Conservation (phyloP, 1,284 basidiomycete genomes). For the Moesziomyces globuligerus region DNA sequence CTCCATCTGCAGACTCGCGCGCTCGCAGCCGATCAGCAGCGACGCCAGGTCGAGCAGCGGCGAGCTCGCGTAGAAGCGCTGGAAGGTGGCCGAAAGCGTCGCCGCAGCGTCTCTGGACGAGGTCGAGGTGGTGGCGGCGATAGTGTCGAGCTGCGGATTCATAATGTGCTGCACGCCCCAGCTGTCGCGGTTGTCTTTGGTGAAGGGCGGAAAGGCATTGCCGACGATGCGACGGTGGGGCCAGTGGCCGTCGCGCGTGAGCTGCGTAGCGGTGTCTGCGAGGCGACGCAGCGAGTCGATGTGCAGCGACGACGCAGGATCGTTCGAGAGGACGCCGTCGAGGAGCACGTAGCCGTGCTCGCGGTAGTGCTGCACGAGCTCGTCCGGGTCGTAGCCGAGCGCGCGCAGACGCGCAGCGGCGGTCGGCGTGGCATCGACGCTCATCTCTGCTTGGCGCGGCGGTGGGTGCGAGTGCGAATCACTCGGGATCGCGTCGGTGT, state of each 20-base stretch:
- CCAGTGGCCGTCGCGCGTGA: constrained; percentile 77
- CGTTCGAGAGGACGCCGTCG: constrained; percentile 72
- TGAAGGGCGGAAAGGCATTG: constrained; percentile 82
- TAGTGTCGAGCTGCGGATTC: constrained; percentile 71
- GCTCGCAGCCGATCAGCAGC: constrained; percentile 26
- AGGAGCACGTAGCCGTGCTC: constrained; percentile 79
- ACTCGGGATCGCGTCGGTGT: too few relatives aligned
- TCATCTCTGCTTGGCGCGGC: not conserved
- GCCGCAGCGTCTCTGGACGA: too few relatives aligned
- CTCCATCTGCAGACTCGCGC: constrained; percentile 70
- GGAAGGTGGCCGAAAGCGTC: constrained; percentile 23
- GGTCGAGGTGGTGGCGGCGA: constrained; percentile 48
- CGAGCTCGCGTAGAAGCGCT: constrained; percentile 40
- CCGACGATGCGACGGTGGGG: constrained; percentile 77
- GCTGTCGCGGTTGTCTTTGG: constrained; percentile 73
- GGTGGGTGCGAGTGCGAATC: too few relatives aligned
- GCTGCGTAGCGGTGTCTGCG: constrained; percentile 69
- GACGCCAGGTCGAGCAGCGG: constrained; percentile 51
- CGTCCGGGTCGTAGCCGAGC: constrained; percentile 29
- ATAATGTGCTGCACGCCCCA: constrained; percentile 73
- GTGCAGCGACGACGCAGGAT: constrained; percentile 15
- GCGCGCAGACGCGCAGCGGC: constrained; percentile 16
- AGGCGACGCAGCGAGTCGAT: constrained; percentile 20
- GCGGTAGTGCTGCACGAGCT: constrained; percentile 70
- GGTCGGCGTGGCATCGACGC: not conserved